Evolutionary conservation across 2,329 filamentous ascomycete species (phyloP).

Genomic region (Aspergillus versicolor): DNA sequence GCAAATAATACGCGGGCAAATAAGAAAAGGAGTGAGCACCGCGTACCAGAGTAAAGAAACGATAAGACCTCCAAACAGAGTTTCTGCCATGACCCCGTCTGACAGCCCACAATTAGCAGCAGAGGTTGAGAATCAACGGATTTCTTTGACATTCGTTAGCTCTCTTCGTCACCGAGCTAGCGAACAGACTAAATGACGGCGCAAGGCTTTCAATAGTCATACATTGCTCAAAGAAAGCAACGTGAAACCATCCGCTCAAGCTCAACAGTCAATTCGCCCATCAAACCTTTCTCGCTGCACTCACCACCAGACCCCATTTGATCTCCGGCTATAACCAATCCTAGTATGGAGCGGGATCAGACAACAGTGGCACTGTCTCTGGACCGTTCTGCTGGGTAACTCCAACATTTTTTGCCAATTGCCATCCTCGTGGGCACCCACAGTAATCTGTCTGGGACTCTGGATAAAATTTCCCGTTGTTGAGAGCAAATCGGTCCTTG

Average conservation of each 20-base stretch:
- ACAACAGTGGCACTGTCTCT: slow-evolving; percentile 10
- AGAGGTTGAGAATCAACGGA: neutral
- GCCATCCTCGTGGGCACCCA: neutral
- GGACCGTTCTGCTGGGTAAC: slow-evolving; percentile 12
- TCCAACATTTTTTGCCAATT: neutral
- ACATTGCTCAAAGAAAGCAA: slow-evolving; percentile 16
- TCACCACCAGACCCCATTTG: neutral
- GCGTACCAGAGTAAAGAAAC: neutral
- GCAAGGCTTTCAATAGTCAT: slow-evolving; percentile 15
- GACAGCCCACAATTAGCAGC: neutral
- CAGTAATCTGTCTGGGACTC: neutral
- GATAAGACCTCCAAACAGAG: slow-evolving; percentile 8
- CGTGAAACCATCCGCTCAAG: slow-evolving; percentile 2
- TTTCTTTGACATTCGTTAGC: neutral
- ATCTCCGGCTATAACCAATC: slow-evolving; percentile 3
- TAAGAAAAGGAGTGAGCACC: neutral
- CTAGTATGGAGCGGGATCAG: slow-evolving; percentile 5
- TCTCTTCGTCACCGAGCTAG: slow-evolving; percentile 8
- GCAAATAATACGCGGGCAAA: neutral
- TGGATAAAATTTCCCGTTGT: neutral
- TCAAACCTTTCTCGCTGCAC: neutral
- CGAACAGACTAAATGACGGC: neutral
- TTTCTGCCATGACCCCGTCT: slow-evolving; percentile 4
- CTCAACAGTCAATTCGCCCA: neutral
- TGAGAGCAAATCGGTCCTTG: neutral